Evolutionary conservation across 352 stramenopile species (phyloP).

Genomic region (Phytophthora foliorum): DNA sequence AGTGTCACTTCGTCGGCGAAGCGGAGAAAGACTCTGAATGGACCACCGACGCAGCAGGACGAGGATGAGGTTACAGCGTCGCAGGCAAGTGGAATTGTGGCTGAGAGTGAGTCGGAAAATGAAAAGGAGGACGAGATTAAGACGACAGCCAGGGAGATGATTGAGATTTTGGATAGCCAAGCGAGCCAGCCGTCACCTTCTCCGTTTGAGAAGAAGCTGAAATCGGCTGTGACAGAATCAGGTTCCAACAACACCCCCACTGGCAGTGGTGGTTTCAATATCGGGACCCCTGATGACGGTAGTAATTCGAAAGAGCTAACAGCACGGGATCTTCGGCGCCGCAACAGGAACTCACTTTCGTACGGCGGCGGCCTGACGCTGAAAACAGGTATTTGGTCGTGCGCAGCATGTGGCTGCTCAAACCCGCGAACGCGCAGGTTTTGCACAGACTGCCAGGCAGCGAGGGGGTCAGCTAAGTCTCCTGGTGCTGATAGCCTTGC

Average conservation of each 20-base stretch:
- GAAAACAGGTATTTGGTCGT: conserved; percentile 64
- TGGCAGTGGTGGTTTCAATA: conserved; percentile 23
- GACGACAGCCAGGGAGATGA: conserved; percentile 10
- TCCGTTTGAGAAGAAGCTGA: conserved; percentile 17
- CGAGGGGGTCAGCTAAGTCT: conserved; percentile 36
- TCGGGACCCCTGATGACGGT: conserved; percentile 17
- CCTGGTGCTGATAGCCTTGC: conserved; percentile 17
- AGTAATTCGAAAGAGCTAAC: conserved; percentile 24
- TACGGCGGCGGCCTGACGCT: conserved; percentile 40
- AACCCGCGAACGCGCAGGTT: conserved; percentile 57
- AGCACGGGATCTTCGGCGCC: conserved; percentile 39
- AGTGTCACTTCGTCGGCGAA: conserved; percentile 38
- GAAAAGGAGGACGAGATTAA: conserved; percentile 25
- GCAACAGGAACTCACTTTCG: conserved; percentile 31
- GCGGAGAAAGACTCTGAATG: conserved; percentile 43
- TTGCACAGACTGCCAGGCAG: conserved; percentile 57
- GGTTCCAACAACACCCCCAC: conserved; percentile 16
- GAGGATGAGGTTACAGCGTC: conserved; percentile 38
- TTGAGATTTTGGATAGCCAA: conserved; percentile 36
- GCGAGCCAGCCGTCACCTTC: conserved; percentile 20
- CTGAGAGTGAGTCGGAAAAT: conserved; percentile 47
- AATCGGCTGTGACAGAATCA: conserved; percentile 7
- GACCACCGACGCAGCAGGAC: conserved; percentile 37
- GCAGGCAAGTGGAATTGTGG: conserved; percentile 43
- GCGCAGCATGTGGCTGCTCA: conserved; percentile 57